phyloP scores from a whole-genome alignment of 805 yeast genomes.

The Zygosaccharomyces siamensis region DNA sequence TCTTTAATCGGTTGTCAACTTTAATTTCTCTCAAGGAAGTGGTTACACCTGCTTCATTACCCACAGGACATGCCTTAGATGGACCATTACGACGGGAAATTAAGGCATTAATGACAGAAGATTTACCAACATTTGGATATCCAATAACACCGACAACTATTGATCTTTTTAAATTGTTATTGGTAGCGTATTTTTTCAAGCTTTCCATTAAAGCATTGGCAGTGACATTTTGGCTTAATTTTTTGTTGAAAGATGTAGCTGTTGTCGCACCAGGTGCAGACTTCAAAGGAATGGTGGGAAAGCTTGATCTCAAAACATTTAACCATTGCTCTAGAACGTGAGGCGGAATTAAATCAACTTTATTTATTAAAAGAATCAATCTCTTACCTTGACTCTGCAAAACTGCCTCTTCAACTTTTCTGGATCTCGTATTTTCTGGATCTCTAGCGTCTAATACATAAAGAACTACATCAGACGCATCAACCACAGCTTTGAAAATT shows the following conservation, averaged over 20 bases:
- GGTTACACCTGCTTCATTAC: constrained; percentile 97
- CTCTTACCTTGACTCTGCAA: constrained; percentile 72
- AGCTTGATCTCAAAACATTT: constrained; percentile 66
- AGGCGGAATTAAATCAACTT: constrained; percentile 89
- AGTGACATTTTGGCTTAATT: constrained; percentile 64
- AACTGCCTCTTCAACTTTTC: constrained; percentile 85
- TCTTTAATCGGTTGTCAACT: constrained; percentile 80
- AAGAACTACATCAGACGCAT: constrained; percentile 82
- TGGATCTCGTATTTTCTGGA: constrained; percentile 91
- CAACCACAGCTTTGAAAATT: constrained; percentile 88
- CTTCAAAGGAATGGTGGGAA: constrained; percentile 88
- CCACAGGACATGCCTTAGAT: constrained; percentile 85
- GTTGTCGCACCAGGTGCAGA: constrained; percentile 74
- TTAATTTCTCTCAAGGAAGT: constrained; percentile 88
- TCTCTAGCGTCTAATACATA: constrained; percentile 97
- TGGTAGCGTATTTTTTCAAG: constrained; percentile 77
- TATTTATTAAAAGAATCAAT: constrained; percentile 79
- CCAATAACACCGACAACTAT: constrained; percentile 94
- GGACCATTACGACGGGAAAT: constrained; percentile 67
- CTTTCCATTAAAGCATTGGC: constrained; percentile 72
- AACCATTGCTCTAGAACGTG: constrained; percentile 81
- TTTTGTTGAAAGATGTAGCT: constrained; percentile 64
- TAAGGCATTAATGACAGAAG: constrained; percentile 87
- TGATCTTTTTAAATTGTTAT: constrained; percentile 80
- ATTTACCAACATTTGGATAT: constrained; percentile 95